Evolutionary conservation across 192 early-diverging fungal species (phyloP).

Genomic region (Coemansia sp.): DNA sequence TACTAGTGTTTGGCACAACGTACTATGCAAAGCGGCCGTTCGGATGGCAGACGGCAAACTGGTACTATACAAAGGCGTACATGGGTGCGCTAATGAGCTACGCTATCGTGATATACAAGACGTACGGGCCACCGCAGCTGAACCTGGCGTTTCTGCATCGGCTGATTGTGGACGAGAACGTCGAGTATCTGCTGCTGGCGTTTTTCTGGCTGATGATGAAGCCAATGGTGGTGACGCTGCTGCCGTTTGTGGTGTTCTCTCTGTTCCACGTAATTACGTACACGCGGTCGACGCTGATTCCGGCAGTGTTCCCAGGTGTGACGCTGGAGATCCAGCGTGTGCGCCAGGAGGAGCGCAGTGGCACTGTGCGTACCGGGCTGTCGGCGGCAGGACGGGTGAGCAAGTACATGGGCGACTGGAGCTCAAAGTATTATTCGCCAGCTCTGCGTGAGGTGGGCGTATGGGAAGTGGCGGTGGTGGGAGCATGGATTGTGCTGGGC

Average conservation of each 20-base stretch:
- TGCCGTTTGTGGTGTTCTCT: slow-evolving; percentile 52
- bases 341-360: slow-evolving; percentile 12
- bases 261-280: slow-evolving; percentile 51
- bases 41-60: slow-evolving; percentile 29
- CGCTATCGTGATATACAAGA: slow-evolving; percentile 51
- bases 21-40: slow-evolving; percentile 47
- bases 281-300: slow-evolving; percentile 35
- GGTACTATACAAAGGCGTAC: slow-evolving; percentile 48
- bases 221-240: slow-evolving; percentile 34
- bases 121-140: slow-evolving; percentile 49
- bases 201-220: slow-evolving; percentile 28
- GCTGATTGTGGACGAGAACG: slow-evolving; percentile 49
- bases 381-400: slow-evolving; percentile 28
- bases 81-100: slow-evolving; percentile 43
- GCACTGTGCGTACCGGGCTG: neutral
- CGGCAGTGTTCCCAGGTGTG: slow-evolving; percentile 28
- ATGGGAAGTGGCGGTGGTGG: slow-evolving; percentile 47
- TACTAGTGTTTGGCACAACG: slow-evolving; percentile 28
- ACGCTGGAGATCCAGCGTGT: slow-evolving; percentile 38
- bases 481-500: slow-evolving; percentile 37
- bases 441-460: slow-evolving; percentile 46
- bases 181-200: slow-evolving; percentile 49
- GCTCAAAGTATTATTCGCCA: slow-evolving; percentile 36
- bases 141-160: slow-evolving; percentile 41
- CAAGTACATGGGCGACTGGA: slow-evolving; percentile 42